Conservation (phyloP, 2,329 filamentous ascomycete species). For the Metarhizium humberi region DNA sequence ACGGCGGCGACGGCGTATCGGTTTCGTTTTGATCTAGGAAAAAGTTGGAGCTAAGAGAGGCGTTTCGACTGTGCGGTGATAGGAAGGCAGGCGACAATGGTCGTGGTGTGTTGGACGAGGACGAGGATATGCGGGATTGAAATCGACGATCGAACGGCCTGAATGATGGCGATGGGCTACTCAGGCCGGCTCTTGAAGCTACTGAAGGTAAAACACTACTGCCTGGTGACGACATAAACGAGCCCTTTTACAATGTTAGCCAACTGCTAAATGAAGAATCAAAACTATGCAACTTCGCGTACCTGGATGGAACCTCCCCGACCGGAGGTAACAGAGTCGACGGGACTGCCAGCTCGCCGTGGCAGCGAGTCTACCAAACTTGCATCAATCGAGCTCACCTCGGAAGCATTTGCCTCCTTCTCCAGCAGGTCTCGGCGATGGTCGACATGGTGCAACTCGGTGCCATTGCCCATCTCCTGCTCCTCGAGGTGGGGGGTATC, state of each 20-base stretch:
- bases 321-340: slow-evolving; percentile 59
- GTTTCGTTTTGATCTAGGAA: slow-evolving; percentile 52
- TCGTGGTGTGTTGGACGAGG: slow-evolving; percentile 48
- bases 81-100: slow-evolving; percentile 71
- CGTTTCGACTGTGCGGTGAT: slow-evolving; percentile 68
- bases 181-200: slow-evolving; percentile 54
- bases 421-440: slow-evolving; percentile 36
- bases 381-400: slow-evolving; percentile 42
- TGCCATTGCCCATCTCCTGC: background rate
- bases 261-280: background rate
- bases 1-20: slow-evolving; percentile 70
- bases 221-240: slow-evolving; percentile 54
- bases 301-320: slow-evolving; percentile 79
- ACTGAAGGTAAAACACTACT: slow-evolving; percentile 65
- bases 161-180: slow-evolving; percentile 71
- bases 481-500: slow-evolving; percentile 6
- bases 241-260: slow-evolving; percentile 40
- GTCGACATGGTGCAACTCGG: slow-evolving; percentile 2
- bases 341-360: slow-evolving; percentile 54
- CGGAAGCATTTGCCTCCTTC: slow-evolving; percentile 35
- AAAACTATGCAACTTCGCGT: slow-evolving; percentile 17
- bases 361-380: slow-evolving; percentile 38
- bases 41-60: slow-evolving; percentile 66
- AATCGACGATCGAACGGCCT: slow-evolving; percentile 93
- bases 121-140: slow-evolving; percentile 68